Percentiles rank a stretch among this genome's conserved stretches.
These are phyloP conservation scores for Metrosideros polymorpha DNA, from an alignment of 441 rosid genomes.

Conservation along the genomic window DNA sequence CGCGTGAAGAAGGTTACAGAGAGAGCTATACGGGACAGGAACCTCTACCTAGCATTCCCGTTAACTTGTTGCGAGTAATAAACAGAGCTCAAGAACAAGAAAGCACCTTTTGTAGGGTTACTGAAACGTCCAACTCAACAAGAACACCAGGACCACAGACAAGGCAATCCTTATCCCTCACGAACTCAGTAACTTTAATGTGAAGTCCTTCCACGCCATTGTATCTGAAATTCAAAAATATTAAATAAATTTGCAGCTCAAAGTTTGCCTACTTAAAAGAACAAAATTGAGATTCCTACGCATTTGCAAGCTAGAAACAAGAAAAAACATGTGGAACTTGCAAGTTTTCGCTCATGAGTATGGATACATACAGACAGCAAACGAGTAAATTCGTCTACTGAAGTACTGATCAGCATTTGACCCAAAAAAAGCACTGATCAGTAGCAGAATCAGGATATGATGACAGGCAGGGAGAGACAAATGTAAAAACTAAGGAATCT, in stretches of 20 bases:
- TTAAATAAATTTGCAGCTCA: neutral
- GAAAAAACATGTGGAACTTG: neutral
- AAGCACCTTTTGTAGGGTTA: constrained; percentile 69
- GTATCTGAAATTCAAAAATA: constrained; percentile 32
- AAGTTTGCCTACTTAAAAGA: neutral
- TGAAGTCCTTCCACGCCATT: constrained; percentile 89
- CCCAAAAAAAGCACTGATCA: neutral
- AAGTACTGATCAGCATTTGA: neutral
- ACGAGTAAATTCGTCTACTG: neutral
- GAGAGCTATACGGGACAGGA: neutral
- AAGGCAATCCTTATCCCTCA: constrained; percentile 74
- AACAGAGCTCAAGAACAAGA: constrained; percentile 2
- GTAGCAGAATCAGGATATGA: neutral
- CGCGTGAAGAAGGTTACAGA: neutral
- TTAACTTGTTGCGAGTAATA: neutral
- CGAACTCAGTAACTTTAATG: constrained; percentile 74
- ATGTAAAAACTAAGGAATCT: neutral
- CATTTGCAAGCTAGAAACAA: neutral
- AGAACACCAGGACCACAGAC: constrained; percentile 91
- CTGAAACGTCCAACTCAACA: constrained; percentile 59
- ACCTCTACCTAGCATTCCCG: neutral
- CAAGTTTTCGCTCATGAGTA: neutral
- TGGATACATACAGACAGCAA: neutral
- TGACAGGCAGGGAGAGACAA: neutral
- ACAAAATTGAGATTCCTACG: neutral